Evolutionary conservation across 2,329 filamentous ascomycete genomes (phyloP).

Genomic region (Fusarium algeriense): DNA sequence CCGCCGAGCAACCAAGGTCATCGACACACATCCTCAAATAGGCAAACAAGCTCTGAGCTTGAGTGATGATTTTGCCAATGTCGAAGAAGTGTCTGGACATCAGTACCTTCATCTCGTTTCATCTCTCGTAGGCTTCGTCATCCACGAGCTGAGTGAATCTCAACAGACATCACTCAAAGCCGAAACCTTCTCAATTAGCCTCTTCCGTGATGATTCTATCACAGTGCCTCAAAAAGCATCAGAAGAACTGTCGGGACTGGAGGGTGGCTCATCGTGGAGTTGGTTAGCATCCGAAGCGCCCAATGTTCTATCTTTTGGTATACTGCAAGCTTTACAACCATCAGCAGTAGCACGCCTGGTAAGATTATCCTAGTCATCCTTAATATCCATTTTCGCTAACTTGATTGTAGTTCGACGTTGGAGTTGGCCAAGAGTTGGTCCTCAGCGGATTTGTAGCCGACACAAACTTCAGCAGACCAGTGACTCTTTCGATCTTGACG

Average conservation of each 20-base stretch:
- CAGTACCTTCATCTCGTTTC: constrained; percentile 55
- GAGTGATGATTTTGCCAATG: constrained; percentile 49
- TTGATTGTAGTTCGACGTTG: constrained; percentile 52
- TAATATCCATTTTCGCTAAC: constrained; percentile 21
- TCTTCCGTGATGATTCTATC: constrained; percentile 54
- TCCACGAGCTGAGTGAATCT: constrained; percentile 54
- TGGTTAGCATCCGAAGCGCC: constrained; percentile 51
- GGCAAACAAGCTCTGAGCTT: constrained; percentile 46
- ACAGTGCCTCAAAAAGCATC: constrained; percentile 21
- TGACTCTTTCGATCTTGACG: constrained; percentile 54
- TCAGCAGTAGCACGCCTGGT: constrained; percentile 53
- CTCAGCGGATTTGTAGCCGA: constrained; percentile 44
- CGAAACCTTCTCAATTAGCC: constrained; percentile 51
- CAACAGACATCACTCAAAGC: constrained; percentile 52
- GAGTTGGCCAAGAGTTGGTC: constrained; percentile 53
- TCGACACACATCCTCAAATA: constrained; percentile 37
- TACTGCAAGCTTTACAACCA: constrained; percentile 54
- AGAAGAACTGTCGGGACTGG: constrained; percentile 21
- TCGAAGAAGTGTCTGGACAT: constrained; percentile 47
- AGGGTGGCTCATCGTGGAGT: constrained; percentile 46
- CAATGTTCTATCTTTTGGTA: constrained; percentile 55
- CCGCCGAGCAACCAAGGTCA: constrained; percentile 53
- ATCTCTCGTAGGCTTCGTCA: constrained; percentile 52
- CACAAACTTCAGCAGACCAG: constrained; percentile 42
- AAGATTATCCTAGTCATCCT: constrained; percentile 23